These are phyloP conservation scores for Aspergillus fructus DNA, from an alignment of 2,329 filamentous ascomycete species.

Conservation along the genomic window DNA sequence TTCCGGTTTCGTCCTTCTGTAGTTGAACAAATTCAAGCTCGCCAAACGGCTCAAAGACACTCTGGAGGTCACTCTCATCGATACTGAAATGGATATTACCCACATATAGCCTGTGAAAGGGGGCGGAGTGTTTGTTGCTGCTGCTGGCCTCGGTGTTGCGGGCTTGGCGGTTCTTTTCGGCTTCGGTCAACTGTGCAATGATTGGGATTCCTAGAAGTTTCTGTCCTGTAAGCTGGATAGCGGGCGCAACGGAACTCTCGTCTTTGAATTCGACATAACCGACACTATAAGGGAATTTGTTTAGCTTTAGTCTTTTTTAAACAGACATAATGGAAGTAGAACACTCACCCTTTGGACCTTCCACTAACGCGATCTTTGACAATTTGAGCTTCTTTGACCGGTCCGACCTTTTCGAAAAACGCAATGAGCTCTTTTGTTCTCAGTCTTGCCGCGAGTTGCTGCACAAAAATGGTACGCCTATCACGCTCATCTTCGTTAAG, in stretches of 20 bases:
- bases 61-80: constrained; percentile 90
- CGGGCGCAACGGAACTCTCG: constrained; percentile 88
- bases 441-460: constrained; percentile 92
- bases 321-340: background rate
- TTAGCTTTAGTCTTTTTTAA: background rate
- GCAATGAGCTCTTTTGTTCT: constrained; percentile 88
- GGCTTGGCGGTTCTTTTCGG: constrained; percentile 97
- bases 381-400: constrained; percentile 96
- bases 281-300: constrained; percentile 61
- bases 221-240: constrained; percentile 97
- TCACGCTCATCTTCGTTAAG: constrained; percentile 95
- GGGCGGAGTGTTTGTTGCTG: constrained; percentile 75
- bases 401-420: constrained; percentile 93
- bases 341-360: constrained; percentile 87
- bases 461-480: constrained; percentile 94
- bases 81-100: constrained; percentile 99
- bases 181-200: constrained; percentile 97
- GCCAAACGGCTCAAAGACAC: constrained; percentile 96
- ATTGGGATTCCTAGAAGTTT: constrained; percentile 98
- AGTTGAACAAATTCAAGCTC: constrained; percentile 97
- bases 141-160: constrained; percentile 71
- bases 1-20: constrained; percentile 89
- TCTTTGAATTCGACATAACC: constrained; percentile 99
- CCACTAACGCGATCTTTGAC: constrained; percentile 97
- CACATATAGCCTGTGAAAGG: constrained; percentile 97